A percentile compares a stretch with the other conserved stretches of the same genome.
Evolutionary conservation across 768 basidiomycete genomes (phyloP).

Genomic region (Kwoniella dejecticola): DNA sequence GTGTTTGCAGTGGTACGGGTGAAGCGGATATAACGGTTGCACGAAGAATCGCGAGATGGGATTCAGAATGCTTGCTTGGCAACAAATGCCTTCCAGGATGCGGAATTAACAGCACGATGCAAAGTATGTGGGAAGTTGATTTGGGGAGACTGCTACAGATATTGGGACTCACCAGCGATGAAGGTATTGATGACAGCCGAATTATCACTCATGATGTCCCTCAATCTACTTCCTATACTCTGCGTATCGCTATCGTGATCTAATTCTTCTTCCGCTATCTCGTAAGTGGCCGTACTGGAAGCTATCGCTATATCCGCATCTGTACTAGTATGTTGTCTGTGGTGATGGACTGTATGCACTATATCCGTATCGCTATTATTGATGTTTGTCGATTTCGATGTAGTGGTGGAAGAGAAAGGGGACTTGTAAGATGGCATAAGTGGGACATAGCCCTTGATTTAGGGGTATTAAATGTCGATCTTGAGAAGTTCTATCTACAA

Average conservation of each 20-base stretch:
- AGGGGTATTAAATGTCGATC: background rate
- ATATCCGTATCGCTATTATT: background rate
- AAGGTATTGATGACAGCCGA: constrained; percentile 51
- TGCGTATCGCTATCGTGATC: constrained; percentile 11
- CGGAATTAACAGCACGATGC: too few species aligned
- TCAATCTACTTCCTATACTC: constrained; percentile 16
- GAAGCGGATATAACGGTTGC: too few species aligned
- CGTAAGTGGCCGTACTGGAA: constrained; percentile 1
- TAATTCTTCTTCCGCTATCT: constrained; percentile 22
- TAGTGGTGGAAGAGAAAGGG: background rate
- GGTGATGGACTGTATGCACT: background rate
- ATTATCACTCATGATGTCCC: constrained; percentile 43
- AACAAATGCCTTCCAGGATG: too few species aligned
- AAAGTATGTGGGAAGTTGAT: too few species aligned
- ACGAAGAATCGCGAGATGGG: background rate
- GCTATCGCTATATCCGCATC: constrained; percentile 19
- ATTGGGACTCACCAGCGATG: constrained; percentile 42
- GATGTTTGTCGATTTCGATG: background rate
- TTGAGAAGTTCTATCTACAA: background rate
- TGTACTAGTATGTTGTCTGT: constrained; percentile 7
- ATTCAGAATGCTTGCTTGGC: too few species aligned
- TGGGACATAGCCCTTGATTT: constrained; percentile 16
- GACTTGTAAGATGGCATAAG: constrained; percentile 12
- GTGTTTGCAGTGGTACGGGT: background rate
- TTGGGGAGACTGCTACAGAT: background rate